Evolutionary conservation across 331 rosid species (phyloP).

Genomic region (Quercus phellos): DNA sequence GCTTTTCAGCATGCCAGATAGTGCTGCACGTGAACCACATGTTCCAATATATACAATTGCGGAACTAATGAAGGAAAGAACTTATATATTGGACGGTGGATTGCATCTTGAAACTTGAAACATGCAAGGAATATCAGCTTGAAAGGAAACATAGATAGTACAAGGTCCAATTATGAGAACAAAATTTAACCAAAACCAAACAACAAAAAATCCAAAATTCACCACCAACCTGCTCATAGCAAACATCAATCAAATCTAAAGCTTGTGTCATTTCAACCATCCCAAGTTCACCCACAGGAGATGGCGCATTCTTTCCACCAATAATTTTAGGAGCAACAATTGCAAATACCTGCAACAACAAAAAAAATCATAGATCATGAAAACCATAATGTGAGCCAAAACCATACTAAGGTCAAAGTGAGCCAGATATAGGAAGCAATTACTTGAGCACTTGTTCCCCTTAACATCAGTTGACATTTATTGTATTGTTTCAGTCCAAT

Average conservation of each 20-base stretch:
- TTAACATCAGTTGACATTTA: neutral
- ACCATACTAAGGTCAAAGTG: neutral
- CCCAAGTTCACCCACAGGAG: conserved; percentile 97
- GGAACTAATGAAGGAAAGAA: neutral
- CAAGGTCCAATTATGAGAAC: neutral
- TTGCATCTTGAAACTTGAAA: too few relatives aligned
- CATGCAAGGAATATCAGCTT: neutral
- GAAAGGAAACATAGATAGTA: neutral
- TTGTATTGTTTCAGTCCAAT: neutral
- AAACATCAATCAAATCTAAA: conserved; percentile 69
- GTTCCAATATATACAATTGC: neutral
- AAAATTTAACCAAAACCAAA: conserved; percentile 7
- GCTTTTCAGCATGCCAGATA: neutral
- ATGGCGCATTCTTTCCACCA: conserved; percentile 83
- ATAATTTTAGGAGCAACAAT: conserved; percentile 95
- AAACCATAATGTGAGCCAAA: neutral
- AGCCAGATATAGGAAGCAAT: neutral
- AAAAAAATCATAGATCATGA: neutral
- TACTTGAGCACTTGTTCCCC: neutral
- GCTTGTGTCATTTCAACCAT: conserved; percentile 99
- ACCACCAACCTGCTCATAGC: conserved; percentile 69
- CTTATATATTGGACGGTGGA: too few relatives aligned
- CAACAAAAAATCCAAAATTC: neutral
- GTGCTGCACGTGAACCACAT: neutral
- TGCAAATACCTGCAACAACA: conserved; percentile 62